Evolutionary conservation across 148 eudicot genomes (phyloP).

Genomic region (Camellia lanceoleosa): DNA sequence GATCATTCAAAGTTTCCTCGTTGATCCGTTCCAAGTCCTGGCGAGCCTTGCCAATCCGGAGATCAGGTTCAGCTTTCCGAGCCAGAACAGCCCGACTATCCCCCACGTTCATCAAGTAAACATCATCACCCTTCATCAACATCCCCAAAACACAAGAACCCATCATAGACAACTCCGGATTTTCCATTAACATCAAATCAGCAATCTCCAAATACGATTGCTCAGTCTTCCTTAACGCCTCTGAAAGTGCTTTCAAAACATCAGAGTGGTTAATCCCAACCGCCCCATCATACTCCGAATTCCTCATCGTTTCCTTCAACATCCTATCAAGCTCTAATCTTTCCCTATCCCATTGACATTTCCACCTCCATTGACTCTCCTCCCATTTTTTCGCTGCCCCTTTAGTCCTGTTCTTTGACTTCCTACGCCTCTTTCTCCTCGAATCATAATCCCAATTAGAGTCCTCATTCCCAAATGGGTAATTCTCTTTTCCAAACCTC

Average conservation of each 20-base stretch:
- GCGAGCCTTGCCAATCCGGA: conserved; percentile 12
- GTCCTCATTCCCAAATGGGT: neutral
- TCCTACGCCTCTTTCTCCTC: conserved; percentile 17
- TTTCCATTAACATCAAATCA: conserved; percentile 58
- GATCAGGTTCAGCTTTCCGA: conserved; percentile 30
- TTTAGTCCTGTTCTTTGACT: neutral
- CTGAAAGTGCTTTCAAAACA: conserved; percentile 53
- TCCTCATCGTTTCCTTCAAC: conserved; percentile 20
- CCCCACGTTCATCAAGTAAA: conserved; percentile 70
- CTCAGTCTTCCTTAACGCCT: conserved; percentile 60
- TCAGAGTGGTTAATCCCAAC: conserved; percentile 27
- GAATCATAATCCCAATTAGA: neutral
- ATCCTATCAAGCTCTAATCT: conserved; percentile 21
- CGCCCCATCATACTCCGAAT: conserved; percentile 4
- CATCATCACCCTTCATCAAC: conserved; percentile 67
- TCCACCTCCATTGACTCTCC: conserved; percentile 11
- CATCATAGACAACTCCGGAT: conserved; percentile 67
- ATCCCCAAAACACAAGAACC: conserved; percentile 70
- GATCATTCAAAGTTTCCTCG: conserved; percentile 18
- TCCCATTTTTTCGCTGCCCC: conserved; percentile 1
- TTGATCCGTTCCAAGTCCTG: conserved; percentile 24
- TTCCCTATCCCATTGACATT: conserved; percentile 15
- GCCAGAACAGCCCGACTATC: conserved; percentile 68
- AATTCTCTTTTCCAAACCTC: neutral
- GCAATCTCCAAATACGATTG: conserved; percentile 55